Conservation (phyloP, 192 early-diverging fungal genomes). For the Rhizoclosmatium globosum region DNA sequence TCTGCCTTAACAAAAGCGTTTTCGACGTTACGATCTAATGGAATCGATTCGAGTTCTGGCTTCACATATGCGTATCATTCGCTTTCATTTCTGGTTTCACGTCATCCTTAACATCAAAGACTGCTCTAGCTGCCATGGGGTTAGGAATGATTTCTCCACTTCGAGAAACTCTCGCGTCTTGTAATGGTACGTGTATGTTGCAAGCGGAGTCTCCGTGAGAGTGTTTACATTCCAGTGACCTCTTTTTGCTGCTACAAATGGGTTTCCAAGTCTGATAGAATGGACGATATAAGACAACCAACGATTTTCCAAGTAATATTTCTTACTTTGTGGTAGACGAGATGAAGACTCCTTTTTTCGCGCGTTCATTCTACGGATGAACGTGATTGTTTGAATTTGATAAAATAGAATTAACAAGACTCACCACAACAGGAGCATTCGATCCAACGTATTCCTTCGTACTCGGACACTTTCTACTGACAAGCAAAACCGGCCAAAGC, state of each 20-base stretch:
- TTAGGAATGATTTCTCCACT: not conserved
- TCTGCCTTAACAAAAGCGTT: no score
- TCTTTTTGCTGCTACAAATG: not conserved
- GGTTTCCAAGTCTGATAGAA: not conserved
- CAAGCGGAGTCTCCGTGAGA: not conserved
- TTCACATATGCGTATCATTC: not conserved
- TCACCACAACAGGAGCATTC: not conserved
- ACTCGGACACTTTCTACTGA: not conserved
- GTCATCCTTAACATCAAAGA: not conserved
- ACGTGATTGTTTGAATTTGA: not conserved
- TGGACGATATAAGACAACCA: not conserved
- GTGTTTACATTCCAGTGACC: not conserved
- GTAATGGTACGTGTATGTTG: not conserved
- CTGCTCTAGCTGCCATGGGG: not conserved
- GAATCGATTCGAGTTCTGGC: not conserved
- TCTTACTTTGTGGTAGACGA: slow-evolving; percentile 1
- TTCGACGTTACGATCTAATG: no score
- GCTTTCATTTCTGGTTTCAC: not conserved
- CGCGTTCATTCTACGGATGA: not conserved
- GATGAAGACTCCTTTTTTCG: not conserved
- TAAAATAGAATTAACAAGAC: no score
- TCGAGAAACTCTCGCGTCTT: not conserved
- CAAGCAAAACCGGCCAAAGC: not conserved
- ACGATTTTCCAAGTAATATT: not conserved
- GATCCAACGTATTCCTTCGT: not conserved